A percentile compares a stretch with the other conserved stretches of the same genome.
These are phyloP conservation scores for Pleurotus eryngii DNA, from an alignment of 768 basidiomycete species.

Conservation along the genomic window DNA sequence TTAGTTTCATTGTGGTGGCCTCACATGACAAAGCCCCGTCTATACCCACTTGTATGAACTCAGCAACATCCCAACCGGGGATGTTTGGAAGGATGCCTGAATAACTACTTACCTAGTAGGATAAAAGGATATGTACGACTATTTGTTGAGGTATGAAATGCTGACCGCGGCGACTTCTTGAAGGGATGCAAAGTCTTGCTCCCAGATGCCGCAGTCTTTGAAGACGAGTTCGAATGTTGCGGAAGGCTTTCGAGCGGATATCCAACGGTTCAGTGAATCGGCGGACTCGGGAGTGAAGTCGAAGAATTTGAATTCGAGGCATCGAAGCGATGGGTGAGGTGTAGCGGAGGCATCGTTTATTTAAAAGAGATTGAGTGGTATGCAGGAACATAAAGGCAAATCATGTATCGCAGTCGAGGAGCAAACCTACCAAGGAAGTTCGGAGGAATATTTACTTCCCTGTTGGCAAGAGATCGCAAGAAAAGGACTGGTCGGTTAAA, in stretches of 20 bases:
- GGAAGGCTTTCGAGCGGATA: not conserved
- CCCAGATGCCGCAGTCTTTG: no score
- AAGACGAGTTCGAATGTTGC: not conserved
- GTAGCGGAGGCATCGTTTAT: not conserved
- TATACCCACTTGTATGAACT: no score
- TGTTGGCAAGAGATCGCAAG: not conserved
- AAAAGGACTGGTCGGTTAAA: not conserved
- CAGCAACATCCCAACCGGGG: no score
- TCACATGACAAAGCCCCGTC: no score
- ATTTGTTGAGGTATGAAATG: no score
- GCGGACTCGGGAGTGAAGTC: not conserved
- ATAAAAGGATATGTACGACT: no score
- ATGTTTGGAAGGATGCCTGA: no score
- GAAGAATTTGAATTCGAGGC: not conserved
- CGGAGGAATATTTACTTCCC: not conserved
- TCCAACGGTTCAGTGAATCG: not conserved
- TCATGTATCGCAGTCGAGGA: not conserved
- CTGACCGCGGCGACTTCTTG: no score
- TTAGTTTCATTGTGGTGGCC: no score
- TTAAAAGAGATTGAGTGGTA: not conserved
- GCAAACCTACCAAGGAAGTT: not conserved
- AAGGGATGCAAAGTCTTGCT: no score
- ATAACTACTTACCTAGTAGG: no score
- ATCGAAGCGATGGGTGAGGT: not conserved
- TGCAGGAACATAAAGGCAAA: not conserved